phyloP scores from a whole-genome alignment of 441 rosid species.

The Aleurites moluccanus region DNA sequence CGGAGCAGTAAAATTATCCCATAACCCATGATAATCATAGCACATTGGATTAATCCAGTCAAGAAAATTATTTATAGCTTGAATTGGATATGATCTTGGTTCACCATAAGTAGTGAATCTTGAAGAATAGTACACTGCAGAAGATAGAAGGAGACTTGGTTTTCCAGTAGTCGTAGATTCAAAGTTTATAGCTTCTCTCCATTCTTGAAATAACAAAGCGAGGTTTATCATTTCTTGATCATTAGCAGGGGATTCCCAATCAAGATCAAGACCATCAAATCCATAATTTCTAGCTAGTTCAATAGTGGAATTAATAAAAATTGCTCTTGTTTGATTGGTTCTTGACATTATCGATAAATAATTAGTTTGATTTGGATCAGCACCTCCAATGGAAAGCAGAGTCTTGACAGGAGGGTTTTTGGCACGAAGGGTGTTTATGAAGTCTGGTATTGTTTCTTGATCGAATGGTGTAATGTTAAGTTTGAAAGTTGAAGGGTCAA shows the following conservation, averaged over 20 bases:
- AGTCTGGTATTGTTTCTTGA: constrained; percentile 30
- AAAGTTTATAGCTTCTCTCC: constrained; percentile 27
- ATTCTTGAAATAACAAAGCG: constrained; percentile 34
- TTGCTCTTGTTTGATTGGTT: constrained; percentile 23
- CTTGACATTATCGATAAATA: constrained; percentile 38
- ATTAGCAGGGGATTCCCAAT: constrained; percentile 55
- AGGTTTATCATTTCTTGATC: constrained; percentile 40
- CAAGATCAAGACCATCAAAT: constrained; percentile 53
- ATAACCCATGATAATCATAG: constrained; percentile 42
- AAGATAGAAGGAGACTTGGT: constrained; percentile 38
- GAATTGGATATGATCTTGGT: constrained; percentile 36
- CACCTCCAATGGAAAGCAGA: constrained; percentile 48
- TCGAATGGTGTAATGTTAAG: constrained; percentile 36
- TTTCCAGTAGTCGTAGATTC: constrained; percentile 33
- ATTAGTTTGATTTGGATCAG: constrained; percentile 4
- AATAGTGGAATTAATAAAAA: constrained; percentile 49
- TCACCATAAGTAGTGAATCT: constrained; percentile 12
- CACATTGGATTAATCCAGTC: constrained; percentile 59
- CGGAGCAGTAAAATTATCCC: constrained; percentile 42
- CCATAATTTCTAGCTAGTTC: constrained; percentile 41
- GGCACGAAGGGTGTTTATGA: constrained; percentile 26
- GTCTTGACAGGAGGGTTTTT: constrained; percentile 34
- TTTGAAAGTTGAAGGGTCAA: constrained; percentile 31
- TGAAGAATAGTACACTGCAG: constrained; percentile 46
- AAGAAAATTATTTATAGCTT: constrained; percentile 26